Base-by-base conservation (phyloP, 2,329 filamentous ascomycete genomes). In the Microthyrium microscopicum region DNA sequence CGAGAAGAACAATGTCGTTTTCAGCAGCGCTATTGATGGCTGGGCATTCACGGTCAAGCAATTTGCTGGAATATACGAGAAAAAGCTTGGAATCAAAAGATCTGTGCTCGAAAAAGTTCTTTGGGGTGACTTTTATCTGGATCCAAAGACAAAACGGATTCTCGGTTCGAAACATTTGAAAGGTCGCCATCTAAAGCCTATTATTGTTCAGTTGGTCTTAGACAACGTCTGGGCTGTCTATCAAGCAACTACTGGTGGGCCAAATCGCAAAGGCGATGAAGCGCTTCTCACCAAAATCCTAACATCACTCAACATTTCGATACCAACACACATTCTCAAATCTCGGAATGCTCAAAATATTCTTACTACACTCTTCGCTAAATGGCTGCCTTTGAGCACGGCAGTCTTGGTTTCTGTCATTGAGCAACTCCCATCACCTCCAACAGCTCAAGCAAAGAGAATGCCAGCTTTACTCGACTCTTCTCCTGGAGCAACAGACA, bases 1-100 rank as follows among this genome's bases (percentile, higher is more conserved):
- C 0, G 89, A 98, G 51, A 92, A 87, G 56, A 94, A 94, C 55
- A 98, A 98, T 49, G 89, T 98, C 53, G 95, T 98, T 42, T 98
- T 98, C 54, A 84, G 83, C 60, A 95, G 87, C 52, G 89, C 89
- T 39, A 78, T 93, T 36, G 89, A 98, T 50, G 89, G 89, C n/a
- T 98, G 89, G 89, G 89, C 89, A 3, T 98, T 98, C 48, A 98
- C 89, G 0, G 77, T 93, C 31, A 73, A 84, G 32, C 89, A 98
- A 47, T 98, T 98, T 51, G 85, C 89, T 13, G 72, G 72, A 24
- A 61, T 95, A 19, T 98, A 95, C 50, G 87, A 95, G 57, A 92
- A 85, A 62, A 98, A 98, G 54, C 68, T 98, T 5, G 87, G 89
- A 11, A 91, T 95, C 55, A 95, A 93, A 57, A 70, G 85, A 29